A percentile compares a stretch with the other conserved stretches of the same genome.
Evolutionary conservation across 2,329 filamentous ascomycete genomes (phyloP).

Genomic region (Microdochium trichocladiopsis): DNA sequence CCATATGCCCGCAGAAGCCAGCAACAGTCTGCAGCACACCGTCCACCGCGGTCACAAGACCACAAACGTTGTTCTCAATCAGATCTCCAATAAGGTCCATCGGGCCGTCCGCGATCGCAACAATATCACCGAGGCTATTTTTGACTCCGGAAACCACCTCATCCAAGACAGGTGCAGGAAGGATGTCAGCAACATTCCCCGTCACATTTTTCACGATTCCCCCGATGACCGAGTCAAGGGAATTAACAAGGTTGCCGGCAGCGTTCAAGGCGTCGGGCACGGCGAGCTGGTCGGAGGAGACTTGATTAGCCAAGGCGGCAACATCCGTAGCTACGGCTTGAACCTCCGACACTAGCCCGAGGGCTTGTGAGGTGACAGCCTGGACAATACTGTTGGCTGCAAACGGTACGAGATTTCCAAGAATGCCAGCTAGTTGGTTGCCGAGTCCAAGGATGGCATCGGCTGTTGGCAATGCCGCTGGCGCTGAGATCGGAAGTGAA

Average conservation of each 20-base stretch:
- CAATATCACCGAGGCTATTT: constrained; percentile 11
- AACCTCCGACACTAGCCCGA: constrained; percentile 8
- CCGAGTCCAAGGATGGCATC: constrained; percentile 7
- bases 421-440: constrained; percentile 8
- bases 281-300: constrained; percentile 7
- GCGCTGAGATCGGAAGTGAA: constrained; percentile 6
- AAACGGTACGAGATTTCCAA: constrained; percentile 7
- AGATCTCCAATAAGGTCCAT: constrained; percentile 11
- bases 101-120: constrained; percentile 9
- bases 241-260: constrained; percentile 10
- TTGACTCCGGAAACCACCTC: constrained; percentile 8
- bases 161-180: constrained; percentile 7
- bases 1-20: constrained; percentile 14
- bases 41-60: constrained; percentile 11
- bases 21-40: constrained; percentile 14
- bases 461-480: constrained; percentile 7
- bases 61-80: constrained; percentile 14
- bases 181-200: constrained; percentile 6
- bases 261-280: constrained; percentile 10
- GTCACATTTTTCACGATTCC: constrained; percentile 9
- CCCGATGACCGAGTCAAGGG: constrained; percentile 10
- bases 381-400: constrained; percentile 10
- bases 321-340: constrained; percentile 14
- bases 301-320: constrained; percentile 10
- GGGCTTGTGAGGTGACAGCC: constrained; percentile 10